These are phyloP conservation scores for Russula lepida DNA, from an alignment of 768 basidiomycete genomes.

Conservation along the genomic window DNA sequence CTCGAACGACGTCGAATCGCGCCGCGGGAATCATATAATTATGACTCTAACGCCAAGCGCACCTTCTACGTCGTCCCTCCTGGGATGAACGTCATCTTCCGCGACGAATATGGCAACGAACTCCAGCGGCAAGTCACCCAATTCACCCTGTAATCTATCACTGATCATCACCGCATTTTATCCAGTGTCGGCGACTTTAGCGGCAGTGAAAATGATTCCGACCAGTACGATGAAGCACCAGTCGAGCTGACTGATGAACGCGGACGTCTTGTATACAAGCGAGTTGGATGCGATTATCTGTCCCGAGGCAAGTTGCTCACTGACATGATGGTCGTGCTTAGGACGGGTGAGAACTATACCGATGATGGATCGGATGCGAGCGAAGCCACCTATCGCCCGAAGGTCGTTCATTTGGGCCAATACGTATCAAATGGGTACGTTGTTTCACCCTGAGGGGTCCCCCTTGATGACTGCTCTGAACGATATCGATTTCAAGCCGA, in stretches of 20 bases:
- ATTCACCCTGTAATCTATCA: background rate
- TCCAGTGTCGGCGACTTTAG: conserved; percentile 20
- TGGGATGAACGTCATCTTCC: conserved; percentile 22
- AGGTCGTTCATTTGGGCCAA: conserved; percentile 20
- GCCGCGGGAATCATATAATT: background rate
- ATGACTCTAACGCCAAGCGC: background rate
- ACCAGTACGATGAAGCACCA: conserved; percentile 19
- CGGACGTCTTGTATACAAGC: conserved; percentile 18
- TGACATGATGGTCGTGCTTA: background rate
- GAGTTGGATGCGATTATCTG: background rate
- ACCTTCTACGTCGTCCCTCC: conserved; percentile 22
- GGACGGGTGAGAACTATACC: conserved; percentile 13
- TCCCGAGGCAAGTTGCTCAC: background rate
- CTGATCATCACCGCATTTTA: background rate
- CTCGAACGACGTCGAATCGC: background rate
- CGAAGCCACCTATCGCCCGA: conserved; percentile 14
- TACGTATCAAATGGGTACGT: conserved; percentile 9
- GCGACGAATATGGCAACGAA: conserved; percentile 19
- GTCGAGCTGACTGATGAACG: conserved; percentile 17
- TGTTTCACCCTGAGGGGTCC: background rate
- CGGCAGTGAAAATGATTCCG: background rate
- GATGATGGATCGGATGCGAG: conserved; percentile 10
- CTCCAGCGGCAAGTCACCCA: conserved; percentile 11
- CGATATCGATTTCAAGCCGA: background rate
- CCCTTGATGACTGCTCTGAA: background rate